Percentiles rank a stretch among this genome's conserved stretches.
These are phyloP conservation scores for Pleurotus salmoneostramineus DNA, from an alignment of 768 basidiomycete genomes.

Conservation along the genomic window DNA sequence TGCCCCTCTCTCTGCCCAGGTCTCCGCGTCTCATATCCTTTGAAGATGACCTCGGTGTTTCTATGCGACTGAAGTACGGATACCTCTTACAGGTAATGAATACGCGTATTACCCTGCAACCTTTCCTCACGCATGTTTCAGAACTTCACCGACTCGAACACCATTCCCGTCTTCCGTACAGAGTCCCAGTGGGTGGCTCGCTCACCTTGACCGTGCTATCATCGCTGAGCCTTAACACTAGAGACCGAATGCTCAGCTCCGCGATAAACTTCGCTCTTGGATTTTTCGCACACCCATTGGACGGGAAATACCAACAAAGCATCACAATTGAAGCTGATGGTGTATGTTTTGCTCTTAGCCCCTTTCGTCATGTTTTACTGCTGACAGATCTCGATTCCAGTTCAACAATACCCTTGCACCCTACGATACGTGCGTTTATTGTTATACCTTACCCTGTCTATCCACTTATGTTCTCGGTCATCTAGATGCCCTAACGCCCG, in stretches of 20 bases:
- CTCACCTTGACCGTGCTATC: background rate
- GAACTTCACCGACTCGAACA: conserved; percentile 58
- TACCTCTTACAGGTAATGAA: conserved; percentile 58
- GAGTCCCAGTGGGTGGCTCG: conserved; percentile 56
- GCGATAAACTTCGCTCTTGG: conserved; percentile 69
- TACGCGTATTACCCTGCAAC: background rate
- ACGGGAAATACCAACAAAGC: conserved; percentile 70
- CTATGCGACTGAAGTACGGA: conserved; percentile 75
- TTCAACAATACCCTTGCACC: conserved; percentile 88
- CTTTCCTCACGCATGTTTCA: conserved; percentile 13
- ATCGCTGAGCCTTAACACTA: conserved; percentile 18
- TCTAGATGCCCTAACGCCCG: conserved; percentile 62
- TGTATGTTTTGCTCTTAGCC: conserved; percentile 29
- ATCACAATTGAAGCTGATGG: conserved; percentile 66
- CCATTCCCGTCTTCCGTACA: conserved; percentile 75
- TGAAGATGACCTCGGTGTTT: conserved; percentile 62
- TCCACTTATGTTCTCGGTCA: too few relatives aligned
- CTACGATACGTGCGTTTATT: conserved; percentile 57
- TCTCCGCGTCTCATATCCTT: background rate
- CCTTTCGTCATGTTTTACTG: conserved; percentile 10
- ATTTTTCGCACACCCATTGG: conserved; percentile 74
- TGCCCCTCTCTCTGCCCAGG: conserved; percentile 4
- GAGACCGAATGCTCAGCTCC: conserved; percentile 70
- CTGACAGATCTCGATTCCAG: conserved; percentile 22
- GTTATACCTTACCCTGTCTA: background rate